Evolutionary conservation across 1,139 yeast genomes (phyloP).

Genomic region (Schwanniomyces etchellsii): DNA sequence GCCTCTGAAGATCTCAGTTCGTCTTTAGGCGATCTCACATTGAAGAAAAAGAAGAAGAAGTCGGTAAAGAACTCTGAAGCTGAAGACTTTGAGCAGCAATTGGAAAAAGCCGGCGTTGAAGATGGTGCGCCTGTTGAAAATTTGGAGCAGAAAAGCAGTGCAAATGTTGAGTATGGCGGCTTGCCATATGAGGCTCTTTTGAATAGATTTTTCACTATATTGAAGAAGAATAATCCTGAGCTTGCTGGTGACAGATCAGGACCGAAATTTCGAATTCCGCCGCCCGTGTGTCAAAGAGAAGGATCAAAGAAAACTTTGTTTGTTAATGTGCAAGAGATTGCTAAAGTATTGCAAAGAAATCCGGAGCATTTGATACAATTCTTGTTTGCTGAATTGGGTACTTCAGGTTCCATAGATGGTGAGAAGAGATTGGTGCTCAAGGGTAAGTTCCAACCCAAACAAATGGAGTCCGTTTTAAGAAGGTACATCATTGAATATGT

Average conservation of each 20-base stretch:
- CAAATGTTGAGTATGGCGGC: slow-evolving; percentile 42
- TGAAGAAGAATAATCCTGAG: slow-evolving; percentile 94
- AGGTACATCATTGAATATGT: slow-evolving; percentile 96
- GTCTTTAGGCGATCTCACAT: slow-evolving; percentile 66
- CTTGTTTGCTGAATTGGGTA: slow-evolving; percentile 97
- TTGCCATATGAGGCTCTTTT: slow-evolving; percentile 75
- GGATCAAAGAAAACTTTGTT: slow-evolving; percentile 95
- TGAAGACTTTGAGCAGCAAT: slow-evolving; percentile 82
- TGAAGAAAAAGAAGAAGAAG: slow-evolving; percentile 88
- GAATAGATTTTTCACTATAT: slow-evolving; percentile 76
- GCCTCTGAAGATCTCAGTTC: slow-evolving; percentile 43
- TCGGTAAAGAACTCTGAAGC: slow-evolving; percentile 50
- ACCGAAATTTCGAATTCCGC: slow-evolving; percentile 93
- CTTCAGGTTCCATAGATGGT: slow-evolving; percentile 98
- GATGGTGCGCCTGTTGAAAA: slow-evolving; percentile 33
- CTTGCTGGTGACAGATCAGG: slow-evolving; percentile 95
- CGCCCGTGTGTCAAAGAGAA: slow-evolving; percentile 95
- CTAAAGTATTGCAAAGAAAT: slow-evolving; percentile 91
- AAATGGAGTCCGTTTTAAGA: slow-evolving; percentile 93
- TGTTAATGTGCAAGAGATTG: slow-evolving; percentile 91
- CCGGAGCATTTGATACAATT: slow-evolving; percentile 97
- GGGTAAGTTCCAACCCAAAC: slow-evolving; percentile 98
- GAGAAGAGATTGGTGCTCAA: slow-evolving; percentile 92
- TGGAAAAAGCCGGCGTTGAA: slow-evolving; percentile 85
- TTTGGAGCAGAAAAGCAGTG: slow-evolving; percentile 17